phyloP scores from a whole-genome alignment of 345 rosid genomes.

The Lepidium africanum region DNA sequence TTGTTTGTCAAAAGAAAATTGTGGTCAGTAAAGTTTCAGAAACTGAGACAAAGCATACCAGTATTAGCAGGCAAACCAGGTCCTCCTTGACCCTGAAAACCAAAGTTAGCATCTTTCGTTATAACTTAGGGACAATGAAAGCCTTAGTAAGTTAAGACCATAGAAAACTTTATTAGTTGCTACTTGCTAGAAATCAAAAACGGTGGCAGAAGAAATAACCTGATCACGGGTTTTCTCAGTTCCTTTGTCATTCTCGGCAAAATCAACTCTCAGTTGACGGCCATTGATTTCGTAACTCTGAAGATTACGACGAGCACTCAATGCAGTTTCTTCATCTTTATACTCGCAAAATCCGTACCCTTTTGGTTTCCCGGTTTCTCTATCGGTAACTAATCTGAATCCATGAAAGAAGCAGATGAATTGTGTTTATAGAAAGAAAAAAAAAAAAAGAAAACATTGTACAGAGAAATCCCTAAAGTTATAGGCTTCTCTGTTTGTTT shows the following conservation, averaged over 20 bases:
- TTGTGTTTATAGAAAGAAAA: neutral
- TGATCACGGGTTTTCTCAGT: constrained; percentile 71
- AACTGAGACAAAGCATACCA: constrained; percentile 38
- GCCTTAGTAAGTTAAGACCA: neutral
- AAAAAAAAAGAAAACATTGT: neutral
- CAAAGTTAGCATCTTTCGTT: constrained; percentile 1
- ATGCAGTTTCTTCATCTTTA: constrained; percentile 95
- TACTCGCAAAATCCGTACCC: constrained; percentile 99
- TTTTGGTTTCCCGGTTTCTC: constrained; percentile 98
- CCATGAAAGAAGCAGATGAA: neutral
- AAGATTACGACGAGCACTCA: constrained; percentile 98
- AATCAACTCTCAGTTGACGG: constrained; percentile 92
- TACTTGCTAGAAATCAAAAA: neutral
- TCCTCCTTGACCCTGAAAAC: constrained; percentile 86
- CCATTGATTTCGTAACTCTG: constrained; percentile 94
- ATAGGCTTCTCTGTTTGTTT: neutral
- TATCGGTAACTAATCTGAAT: constrained; percentile 84
- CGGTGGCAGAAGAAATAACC: constrained; percentile 27
- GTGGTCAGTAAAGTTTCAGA: neutral
- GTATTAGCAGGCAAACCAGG: constrained; percentile 54
- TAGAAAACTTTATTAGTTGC: neutral
- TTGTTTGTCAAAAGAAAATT: neutral
- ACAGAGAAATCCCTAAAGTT: neutral
- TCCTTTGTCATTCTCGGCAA: constrained; percentile 97
- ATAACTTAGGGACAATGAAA: neutral